phyloP scores from a whole-genome alignment of 345 rosid species.

The Eucalyptus marginata region DNA sequence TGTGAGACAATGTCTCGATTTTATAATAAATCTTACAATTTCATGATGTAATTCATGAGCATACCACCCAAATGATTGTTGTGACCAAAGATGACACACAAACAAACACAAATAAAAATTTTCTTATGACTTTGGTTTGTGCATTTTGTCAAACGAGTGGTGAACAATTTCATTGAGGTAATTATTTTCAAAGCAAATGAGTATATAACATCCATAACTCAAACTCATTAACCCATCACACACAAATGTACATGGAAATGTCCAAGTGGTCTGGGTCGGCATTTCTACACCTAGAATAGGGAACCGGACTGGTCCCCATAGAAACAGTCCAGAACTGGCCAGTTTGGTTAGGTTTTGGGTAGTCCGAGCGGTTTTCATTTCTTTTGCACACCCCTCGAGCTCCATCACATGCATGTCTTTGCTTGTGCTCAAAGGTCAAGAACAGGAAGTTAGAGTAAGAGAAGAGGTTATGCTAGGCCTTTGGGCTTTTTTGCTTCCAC shows the following conservation, averaged over 20 bases:
- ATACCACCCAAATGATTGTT: not conserved
- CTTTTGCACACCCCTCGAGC: not conserved
- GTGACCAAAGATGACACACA: not conserved
- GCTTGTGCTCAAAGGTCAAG: not conserved
- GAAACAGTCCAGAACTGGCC: accelerated
- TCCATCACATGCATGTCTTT: not conserved
- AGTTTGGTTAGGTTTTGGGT: accelerated
- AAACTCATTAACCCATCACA: not conserved
- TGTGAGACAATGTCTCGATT: not conserved
- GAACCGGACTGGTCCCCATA: too few relatives aligned
- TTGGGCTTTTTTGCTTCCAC: not conserved
- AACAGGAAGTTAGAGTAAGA: not conserved
- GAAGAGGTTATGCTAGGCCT: not conserved
- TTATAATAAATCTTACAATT: not conserved
- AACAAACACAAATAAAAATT: too few relatives aligned
- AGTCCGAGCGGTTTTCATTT: accelerated
- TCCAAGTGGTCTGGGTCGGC: not conserved
- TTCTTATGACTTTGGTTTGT: not conserved
- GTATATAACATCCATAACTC: not conserved
- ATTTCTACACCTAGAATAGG: not conserved
- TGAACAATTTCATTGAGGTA: not conserved
- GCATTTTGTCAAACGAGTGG: not conserved
- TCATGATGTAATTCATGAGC: not conserved
- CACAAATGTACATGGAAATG: not conserved
- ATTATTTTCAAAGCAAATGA: not conserved